Conservation (phyloP, 192 early-diverging fungal species). For the Coemansia sp. region DNA sequence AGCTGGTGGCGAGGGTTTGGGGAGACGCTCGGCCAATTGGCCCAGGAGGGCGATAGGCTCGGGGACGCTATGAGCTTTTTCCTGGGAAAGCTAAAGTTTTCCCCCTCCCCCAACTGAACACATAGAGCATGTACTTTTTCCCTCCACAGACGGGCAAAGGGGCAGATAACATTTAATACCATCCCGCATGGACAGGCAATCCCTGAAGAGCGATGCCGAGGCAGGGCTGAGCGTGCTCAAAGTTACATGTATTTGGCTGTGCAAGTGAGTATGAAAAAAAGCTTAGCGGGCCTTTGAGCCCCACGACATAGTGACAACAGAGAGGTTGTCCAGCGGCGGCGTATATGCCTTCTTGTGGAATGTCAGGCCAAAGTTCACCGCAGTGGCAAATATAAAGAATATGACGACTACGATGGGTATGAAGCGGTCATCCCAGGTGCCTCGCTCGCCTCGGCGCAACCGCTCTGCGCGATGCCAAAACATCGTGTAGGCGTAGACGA, state of each 20-base stretch:
- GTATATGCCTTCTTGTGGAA: slow-evolving; percentile 55
- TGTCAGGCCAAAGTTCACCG: slow-evolving; percentile 56
- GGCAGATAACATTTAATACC: not conserved
- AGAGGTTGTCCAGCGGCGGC: slow-evolving; percentile 44
- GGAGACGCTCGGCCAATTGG: not conserved
- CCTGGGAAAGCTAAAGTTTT: not conserved
- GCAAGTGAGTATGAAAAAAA: not conserved
- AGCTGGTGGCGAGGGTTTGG: not conserved
- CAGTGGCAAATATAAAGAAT: slow-evolving; percentile 50
- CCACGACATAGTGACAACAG: slow-evolving; percentile 60
- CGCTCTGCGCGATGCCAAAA: slow-evolving; percentile 52
- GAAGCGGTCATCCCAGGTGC: slow-evolving; percentile 51
- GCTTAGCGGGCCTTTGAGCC: slow-evolving; percentile 18
- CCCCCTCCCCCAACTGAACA: not conserved
- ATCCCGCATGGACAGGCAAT: not conserved
- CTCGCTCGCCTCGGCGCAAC: slow-evolving; percentile 49
- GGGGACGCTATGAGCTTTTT: not conserved
- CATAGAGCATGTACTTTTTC: not conserved
- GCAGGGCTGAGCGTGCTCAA: not conserved
- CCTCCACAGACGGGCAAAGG: not conserved
- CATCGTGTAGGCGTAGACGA: slow-evolving; percentile 51
- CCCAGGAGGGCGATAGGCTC: slow-evolving; percentile 1
- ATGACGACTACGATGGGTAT: slow-evolving; percentile 49
- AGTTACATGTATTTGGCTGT: not conserved
- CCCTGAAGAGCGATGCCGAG: not conserved